phyloP scores from a whole-genome alignment of 2,329 filamentous ascomycete genomes.

The Huntiella abstrusa region DNA sequence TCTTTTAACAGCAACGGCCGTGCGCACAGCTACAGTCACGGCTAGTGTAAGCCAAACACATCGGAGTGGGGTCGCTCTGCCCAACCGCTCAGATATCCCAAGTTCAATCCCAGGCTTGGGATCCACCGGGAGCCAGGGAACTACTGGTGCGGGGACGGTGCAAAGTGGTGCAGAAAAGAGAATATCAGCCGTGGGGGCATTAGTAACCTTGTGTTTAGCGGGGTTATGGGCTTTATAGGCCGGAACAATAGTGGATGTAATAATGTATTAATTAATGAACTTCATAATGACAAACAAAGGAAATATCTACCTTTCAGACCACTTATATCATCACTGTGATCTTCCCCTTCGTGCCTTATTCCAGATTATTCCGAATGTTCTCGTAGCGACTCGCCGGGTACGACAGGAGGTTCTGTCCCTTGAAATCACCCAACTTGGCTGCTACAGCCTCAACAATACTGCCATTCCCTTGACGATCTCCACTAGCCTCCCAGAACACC shows the following conservation, averaged over 20 bases:
- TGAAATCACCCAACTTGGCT: slow-evolving; percentile 27
- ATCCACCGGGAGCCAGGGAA: no score
- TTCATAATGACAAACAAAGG: background rate
- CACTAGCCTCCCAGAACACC: slow-evolving; percentile 72
- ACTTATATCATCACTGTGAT: no score
- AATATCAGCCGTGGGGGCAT: no score
- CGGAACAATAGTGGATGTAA: background rate
- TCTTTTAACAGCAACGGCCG: no score
- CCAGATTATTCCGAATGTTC: slow-evolving; percentile 30
- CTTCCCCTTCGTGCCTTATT: background rate
- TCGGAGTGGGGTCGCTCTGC: no score
- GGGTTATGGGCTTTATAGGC: background rate
- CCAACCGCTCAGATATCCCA: no score
- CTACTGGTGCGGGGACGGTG: no score
- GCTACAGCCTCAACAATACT: slow-evolving; percentile 42
- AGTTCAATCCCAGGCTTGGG: no score
- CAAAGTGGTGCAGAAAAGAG: no score
- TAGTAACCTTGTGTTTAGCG: no score
- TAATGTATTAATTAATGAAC: slow-evolving; percentile 1
- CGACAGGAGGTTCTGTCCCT: slow-evolving; percentile 32
- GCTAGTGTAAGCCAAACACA: no score
- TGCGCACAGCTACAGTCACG: no score
- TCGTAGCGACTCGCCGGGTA: slow-evolving; percentile 39
- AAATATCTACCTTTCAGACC: background rate
- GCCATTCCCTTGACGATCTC: slow-evolving; percentile 31